Conservation (phyloP, 805 yeast genomes). For the Saccharomycopsis sp. region DNA sequence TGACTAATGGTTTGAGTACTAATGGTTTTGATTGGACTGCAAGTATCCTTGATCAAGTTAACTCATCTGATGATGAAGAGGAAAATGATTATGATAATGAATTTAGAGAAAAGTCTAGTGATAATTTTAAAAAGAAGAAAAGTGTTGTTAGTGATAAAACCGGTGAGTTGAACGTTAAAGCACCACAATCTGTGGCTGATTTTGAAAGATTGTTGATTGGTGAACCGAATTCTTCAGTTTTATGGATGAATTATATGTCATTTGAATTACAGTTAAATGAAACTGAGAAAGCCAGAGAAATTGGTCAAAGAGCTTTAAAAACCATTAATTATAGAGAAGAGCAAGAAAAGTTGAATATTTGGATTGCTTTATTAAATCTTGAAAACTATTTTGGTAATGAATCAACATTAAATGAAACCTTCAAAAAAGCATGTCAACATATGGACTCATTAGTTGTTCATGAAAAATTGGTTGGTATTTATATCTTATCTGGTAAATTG, state of each 20-base stretch:
- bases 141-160: constrained; percentile 65
- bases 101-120: constrained; percentile 29
- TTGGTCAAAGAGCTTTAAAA: constrained; percentile 86
- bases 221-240: constrained; percentile 83
- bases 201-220: constrained; percentile 88
- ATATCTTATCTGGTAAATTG: constrained; percentile 58
- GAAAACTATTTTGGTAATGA: constrained; percentile 89
- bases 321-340: constrained; percentile 87
- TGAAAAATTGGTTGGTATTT: constrained; percentile 67
- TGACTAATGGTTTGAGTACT: constrained; percentile 56
- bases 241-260: constrained; percentile 98
- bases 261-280: constrained; percentile 94
- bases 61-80: constrained; percentile 42
- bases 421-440: constrained; percentile 78
- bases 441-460: constrained; percentile 85
- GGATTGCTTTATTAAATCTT: constrained; percentile 91
- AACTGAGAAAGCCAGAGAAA: constrained; percentile 86
- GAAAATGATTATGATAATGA: constrained; percentile 37
- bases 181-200: constrained; percentile 87
- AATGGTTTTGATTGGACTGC: constrained; percentile 97
- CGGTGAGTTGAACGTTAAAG: constrained; percentile 68
- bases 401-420: constrained; percentile 69
- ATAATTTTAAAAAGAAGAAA: constrained; percentile 37
- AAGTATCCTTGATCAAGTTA: constrained; percentile 72
- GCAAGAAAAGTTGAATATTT: constrained; percentile 82